phyloP scores from a whole-genome alignment of 1,284 basidiomycete species.

The Amylostereum areolatum region DNA sequence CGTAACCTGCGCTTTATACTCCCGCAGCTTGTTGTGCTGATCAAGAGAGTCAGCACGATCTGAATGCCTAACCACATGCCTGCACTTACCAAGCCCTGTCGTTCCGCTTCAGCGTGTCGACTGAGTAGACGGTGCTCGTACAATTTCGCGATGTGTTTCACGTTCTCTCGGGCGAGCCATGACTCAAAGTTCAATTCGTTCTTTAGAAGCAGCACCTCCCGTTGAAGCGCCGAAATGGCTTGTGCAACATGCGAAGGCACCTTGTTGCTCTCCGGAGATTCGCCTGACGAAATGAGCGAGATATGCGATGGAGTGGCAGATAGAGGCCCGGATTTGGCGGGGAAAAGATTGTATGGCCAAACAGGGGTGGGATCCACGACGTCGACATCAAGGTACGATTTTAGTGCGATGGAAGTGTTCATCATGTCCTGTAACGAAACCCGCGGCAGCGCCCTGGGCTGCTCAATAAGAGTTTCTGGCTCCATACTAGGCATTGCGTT shows the following conservation, averaged over 20 bases:
- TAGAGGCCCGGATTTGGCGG: conserved; percentile 13
- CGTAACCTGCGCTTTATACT: conserved; percentile 60
- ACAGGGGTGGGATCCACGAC: conserved; percentile 40
- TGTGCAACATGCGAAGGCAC: conserved; percentile 45
- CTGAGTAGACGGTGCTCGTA: conserved; percentile 69
- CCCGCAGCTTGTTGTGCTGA: conserved; percentile 72
- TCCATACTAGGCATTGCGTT: conserved; percentile 13
- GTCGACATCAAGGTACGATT: conserved; percentile 58
- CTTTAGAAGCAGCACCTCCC: conserved; percentile 64
- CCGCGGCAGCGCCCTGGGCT: conserved; percentile 27
- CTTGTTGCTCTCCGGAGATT: conserved; percentile 13
- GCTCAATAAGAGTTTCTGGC: conserved; percentile 3
- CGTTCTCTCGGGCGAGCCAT: conserved; percentile 74
- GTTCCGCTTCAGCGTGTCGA: conserved; percentile 68
- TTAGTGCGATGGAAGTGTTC: conserved; percentile 60
- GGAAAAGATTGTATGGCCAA: conserved; percentile 43
- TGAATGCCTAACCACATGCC: background rate
- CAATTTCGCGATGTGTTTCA: conserved; percentile 71
- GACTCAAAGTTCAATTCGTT: conserved; percentile 80
- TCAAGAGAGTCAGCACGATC: background rate
- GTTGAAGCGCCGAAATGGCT: conserved; percentile 63
- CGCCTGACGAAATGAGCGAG: conserved; percentile 13
- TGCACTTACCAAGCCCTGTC: conserved; percentile 67
- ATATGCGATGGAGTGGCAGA: conserved; percentile 17
- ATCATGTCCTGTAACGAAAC: conserved; percentile 71